Evolutionary conservation across 2,329 filamentous ascomycete genomes (phyloP), one percentile per base, ranked within the genome.

Genomic region (Phyllosticta capitalensis): DNA sequence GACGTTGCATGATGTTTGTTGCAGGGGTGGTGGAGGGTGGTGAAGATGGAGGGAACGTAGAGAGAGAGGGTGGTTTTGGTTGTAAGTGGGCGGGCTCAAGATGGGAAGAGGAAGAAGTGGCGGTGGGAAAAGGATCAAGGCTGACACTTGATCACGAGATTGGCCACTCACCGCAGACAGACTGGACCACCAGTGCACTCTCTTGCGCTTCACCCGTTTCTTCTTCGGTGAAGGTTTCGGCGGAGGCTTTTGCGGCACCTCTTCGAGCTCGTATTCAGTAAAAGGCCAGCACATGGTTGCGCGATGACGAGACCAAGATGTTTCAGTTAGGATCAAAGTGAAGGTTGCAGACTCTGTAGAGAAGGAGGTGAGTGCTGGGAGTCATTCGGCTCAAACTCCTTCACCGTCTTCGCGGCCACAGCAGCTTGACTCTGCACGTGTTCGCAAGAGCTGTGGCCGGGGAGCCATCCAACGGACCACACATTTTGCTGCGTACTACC

Each of bases 211-310:
- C 30, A 19, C 9, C 14, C 21, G 9, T 22, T 56, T 24, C 22
- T 24, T 58, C 30, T n/a, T 58, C 50, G n/a, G 38, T n/a, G 9
- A 20, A 14, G 30, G 30, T 50, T 45, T 54, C 20, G n/a, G n/a
- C n/a, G n/a, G n/a, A n/a, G n/a, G n/a, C n/a, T n/a, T n/a, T n/a
- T n/a, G n/a, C n/a, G 56, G 56, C 33, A 52, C 51, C 22, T 58
- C 56, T 49, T 58, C 56, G 51, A 58, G 26, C 5, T 24, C n/a
- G 56, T 58, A 58, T 17, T 58, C 56, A n/a, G 51, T 54, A 7
- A 58, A 54, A 9, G 56, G 56, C 56, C 56, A 58, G 20, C 52
- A 54, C 30, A 38, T 38, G 30, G 12, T 38, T 38, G 30, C 30
- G 5, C 10, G 10, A 10, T 38, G 12, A 14, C 30, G 30, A 38